Percentiles rank a stretch among this genome's conserved stretches.
These are phyloP conservation scores for Paraphoma chrysanthemicola DNA, from an alignment of 2,329 filamentous ascomycete genomes.

Conservation along the genomic window DNA sequence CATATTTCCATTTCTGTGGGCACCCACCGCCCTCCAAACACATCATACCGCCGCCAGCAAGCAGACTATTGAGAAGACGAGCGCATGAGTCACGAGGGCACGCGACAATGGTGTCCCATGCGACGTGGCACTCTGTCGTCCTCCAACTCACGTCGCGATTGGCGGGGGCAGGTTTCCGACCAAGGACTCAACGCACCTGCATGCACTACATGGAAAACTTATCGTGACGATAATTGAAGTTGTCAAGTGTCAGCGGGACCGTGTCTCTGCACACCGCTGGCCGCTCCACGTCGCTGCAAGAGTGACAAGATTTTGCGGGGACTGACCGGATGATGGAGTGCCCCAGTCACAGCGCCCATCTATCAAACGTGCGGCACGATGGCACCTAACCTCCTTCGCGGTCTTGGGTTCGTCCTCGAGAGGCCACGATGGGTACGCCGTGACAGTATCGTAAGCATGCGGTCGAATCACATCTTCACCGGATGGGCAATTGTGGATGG, in stretches of 20 bases:
- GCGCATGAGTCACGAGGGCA: conserved; percentile 17
- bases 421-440: background rate
- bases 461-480: background rate
- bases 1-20: no score
- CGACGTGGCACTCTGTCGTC: background rate
- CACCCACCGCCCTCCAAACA: background rate
- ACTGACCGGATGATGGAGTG: background rate
- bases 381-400: background rate
- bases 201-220: background rate
- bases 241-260: background rate
- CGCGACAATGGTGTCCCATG: background rate
- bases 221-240: background rate
- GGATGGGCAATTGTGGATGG: background rate
- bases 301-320: background rate
- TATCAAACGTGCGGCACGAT: background rate
- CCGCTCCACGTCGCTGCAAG: background rate
- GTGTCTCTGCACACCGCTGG: background rate
- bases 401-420: background rate
- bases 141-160: background rate
- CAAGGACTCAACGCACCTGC: background rate
- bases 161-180: background rate
- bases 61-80: conserved; percentile 13
- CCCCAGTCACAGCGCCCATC: background rate
- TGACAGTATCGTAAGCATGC: background rate
- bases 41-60: background rate